Evolutionary conservation across 2,329 filamentous ascomycete genomes (phyloP), one percentile per base, ranked within the genome.

Genomic region (Zalaria sp.): DNA sequence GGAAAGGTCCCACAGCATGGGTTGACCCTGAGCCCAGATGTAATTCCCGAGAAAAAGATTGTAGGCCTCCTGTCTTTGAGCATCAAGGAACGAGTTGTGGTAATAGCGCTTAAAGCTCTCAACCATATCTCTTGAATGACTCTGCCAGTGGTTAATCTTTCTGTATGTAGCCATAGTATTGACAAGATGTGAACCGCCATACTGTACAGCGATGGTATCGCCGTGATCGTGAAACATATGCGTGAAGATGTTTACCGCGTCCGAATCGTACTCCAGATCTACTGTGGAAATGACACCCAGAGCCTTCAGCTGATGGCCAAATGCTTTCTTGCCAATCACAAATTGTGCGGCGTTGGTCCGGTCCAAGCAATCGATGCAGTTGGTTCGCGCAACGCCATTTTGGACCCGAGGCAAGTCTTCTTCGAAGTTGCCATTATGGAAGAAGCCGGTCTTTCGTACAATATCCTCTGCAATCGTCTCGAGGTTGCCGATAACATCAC

Each of bases 161-260:
- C 91, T 83, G 60, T 98, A 98, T 4, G 91, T 98, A 50, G 93
- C 88, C 88, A 98, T 96, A 0, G 91, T 98, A 58, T 98, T 98
- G 53, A 98, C 91, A 1, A 98, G 73, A 60, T 98, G 91, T 2
- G 88, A 96, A 6, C 91, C 91, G 43, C 91, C 91, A 53, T 98
- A 98, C 58, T 98, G 91, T 41, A 96, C 83, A 1, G 91, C 91
- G 54, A 98, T 96, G 3, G 88, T 95, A 60, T 98, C 91, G 43
- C 91, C 91, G 56, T 98, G 91, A 51, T 93, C 87, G 59, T 96
- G 88, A 65, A 88, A 65, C 89, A 98, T 96, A 54, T 93, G 84
- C 1, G 91, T 96, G 53, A 98, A 95, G 6, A 95, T 74, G 52
- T 96, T 94, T 44, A 95, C 83, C 2, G 86, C 87, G 62, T 98